A percentile compares a stretch with the other conserved stretches of the same genome.
phyloP scores from a whole-genome alignment of 768 basidiomycete genomes.

The Phlegmacium glaucopus region DNA sequence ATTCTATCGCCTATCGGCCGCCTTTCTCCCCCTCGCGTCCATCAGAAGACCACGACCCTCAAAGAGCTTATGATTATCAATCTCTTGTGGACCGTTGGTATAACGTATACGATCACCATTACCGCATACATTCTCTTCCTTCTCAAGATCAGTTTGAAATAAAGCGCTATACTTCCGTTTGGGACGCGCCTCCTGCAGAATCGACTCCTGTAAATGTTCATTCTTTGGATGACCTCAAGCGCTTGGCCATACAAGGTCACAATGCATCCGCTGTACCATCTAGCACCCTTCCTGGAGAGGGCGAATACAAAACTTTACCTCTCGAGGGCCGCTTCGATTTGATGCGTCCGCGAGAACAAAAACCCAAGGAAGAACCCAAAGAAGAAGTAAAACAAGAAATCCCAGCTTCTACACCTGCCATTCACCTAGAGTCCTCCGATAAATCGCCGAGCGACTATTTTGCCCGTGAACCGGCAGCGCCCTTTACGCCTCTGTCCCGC shows the following conservation, averaged over 20 bases:
- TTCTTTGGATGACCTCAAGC: conserved; percentile 62
- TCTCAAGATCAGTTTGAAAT: conserved; percentile 54
- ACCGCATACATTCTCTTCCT: conserved; percentile 54
- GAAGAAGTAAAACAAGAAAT: too few relatives aligned
- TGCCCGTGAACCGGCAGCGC: conserved; percentile 24
- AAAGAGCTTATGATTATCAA: conserved; percentile 69
- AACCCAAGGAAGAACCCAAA: conserved; percentile 12
- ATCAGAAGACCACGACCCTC: conserved; percentile 22
- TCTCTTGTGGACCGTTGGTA: conserved; percentile 91
- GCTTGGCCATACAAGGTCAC: conserved; percentile 58
- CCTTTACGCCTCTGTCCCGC: conserved; percentile 36
- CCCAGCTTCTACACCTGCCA: too few relatives aligned
- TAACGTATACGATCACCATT: conserved; percentile 83
- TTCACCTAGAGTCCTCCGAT: conserved; percentile 18
- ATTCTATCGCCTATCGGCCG: conserved; percentile 63
- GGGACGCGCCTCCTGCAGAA: conserved; percentile 50
- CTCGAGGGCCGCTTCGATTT: conserved; percentile 87
- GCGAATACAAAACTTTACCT: conserved; percentile 78
- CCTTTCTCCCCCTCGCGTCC: conserved; percentile 40
- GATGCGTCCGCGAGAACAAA: conserved; percentile 53
- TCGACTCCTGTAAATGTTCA: conserved; percentile 26
- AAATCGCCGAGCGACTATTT: conserved; percentile 14
- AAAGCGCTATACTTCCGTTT: conserved; percentile 66
- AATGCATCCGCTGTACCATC: conserved; percentile 21
- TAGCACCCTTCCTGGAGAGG: conserved; percentile 40